These are phyloP conservation scores for Blastobotrys arbuscula DNA, from an alignment of 1,139 yeast genomes.

Conservation along the genomic window DNA sequence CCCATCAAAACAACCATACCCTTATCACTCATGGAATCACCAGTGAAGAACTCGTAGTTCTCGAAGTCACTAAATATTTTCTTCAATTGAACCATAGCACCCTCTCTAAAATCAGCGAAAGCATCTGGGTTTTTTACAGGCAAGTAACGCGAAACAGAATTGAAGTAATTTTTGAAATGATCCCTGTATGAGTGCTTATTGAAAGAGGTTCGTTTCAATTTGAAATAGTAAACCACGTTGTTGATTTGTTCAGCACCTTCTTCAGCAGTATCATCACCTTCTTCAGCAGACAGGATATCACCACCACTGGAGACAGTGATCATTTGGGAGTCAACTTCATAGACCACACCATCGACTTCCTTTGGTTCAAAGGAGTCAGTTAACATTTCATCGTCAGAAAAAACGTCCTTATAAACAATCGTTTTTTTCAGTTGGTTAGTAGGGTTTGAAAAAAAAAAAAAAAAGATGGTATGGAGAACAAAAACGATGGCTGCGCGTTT, in stretches of 20 bases:
- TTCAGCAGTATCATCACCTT: conserved; percentile 77
- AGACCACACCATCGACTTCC: too few relatives aligned
- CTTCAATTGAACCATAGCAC: conserved; percentile 93
- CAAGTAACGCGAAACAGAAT: conserved; percentile 82
- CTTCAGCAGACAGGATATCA: conserved; percentile 99
- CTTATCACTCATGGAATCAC: conserved; percentile 99
- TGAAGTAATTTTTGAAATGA: conserved; percentile 98
- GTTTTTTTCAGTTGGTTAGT: conserved; percentile 25
- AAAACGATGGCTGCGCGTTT: not conserved
- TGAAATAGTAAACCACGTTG: conserved; percentile 98
- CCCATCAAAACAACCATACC: conserved; percentile 95
- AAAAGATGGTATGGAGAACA: not conserved
- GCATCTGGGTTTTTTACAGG: conserved; percentile 81
- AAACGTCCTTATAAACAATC: conserved; percentile 51
- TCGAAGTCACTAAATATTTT: conserved; percentile 90
- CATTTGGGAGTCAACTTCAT: too few relatives aligned
- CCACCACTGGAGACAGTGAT: too few relatives aligned
- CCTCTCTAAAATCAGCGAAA: conserved; percentile 87
- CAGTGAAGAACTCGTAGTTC: conserved; percentile 99
- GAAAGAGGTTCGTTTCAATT: conserved; percentile 89
- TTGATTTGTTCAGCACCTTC: conserved; percentile 80
- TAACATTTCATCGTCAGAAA: conserved; percentile 91
- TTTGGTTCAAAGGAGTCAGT: conserved; percentile 99
- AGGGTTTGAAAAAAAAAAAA: not conserved
- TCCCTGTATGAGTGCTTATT: conserved; percentile 96